Base-by-base conservation (phyloP, 2,329 filamentous ascomycete genomes). In the Ilyonectria robusta region DNA sequence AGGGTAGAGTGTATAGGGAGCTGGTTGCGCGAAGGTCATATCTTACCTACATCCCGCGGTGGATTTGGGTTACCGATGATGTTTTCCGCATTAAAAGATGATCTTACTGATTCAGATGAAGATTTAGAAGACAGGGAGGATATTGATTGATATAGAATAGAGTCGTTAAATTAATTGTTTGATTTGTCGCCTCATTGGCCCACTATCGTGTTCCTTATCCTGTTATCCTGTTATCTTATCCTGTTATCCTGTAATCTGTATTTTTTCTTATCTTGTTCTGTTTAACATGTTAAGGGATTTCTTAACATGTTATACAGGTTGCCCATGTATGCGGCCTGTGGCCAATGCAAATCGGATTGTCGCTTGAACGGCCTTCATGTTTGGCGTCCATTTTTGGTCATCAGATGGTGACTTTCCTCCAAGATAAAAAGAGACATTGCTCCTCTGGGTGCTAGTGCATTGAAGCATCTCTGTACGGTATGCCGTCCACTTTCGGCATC, bases 121-220 rank as follows among this genome's bases (percentile, higher is more conserved):
- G 19, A 48, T 48, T 48, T 48, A 48, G 46, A 48, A 48, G 46
- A 48, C 7, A 48, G 46, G n/a, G 46, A 48, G 46, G 46, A 48
- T 48, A 48, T 48, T 48, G 19, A 48, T 10, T 26, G 19, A 48
- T 48, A 48, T 48, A 48, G 10, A 48, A 48, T 48, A 48, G 46
- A 48, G 46, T 48, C 4, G 19, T 48, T 48, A 48, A 48, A 48
- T 23, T 48, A 48, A 48, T 48, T 48, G 19, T 48, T 48, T 48
- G 19, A 48, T 48, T 48, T 48, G 29, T 48, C 19, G n/a, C 23
- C 23, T 23, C 23, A 23, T 23, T 23, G 23, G 23, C 23, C 4
- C 4, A 23, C 23, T 23, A 48, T 48, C 19, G 19, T 48, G 19
- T 48, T 48, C 6, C 42, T 46, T 46, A 46, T 46, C 13, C 42